Evolutionary conservation across 1,139 yeast species (phyloP).

Genomic region (Saccharomyces pastorianus): DNA sequence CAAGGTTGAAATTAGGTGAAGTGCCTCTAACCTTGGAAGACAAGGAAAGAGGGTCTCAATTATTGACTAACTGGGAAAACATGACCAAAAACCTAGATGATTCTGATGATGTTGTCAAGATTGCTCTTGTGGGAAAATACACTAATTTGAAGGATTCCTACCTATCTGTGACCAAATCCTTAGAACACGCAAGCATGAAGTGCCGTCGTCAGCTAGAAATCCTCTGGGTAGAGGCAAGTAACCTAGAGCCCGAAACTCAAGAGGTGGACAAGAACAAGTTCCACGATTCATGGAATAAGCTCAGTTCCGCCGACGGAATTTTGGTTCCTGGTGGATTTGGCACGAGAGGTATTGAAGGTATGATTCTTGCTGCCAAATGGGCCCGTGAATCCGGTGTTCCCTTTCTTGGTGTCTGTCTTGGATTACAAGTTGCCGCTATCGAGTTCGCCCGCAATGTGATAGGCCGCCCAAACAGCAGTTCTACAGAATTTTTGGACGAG

Average conservation of each 20-base stretch:
- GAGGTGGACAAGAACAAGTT: conserved; percentile 60
- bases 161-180: conserved; percentile 85
- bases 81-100: conserved; percentile 73
- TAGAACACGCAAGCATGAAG: conserved; percentile 91
- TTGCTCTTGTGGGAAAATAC: conserved; percentile 95
- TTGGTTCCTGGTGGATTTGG: conserved; percentile 99
- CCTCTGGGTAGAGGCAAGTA: conserved; percentile 93
- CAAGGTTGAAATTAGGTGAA: conserved; percentile 51
- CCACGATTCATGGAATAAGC: conserved; percentile 92
- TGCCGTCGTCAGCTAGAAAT: conserved; percentile 77
- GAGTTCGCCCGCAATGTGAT: conserved; percentile 82
- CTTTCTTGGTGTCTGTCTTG: conserved; percentile 93
- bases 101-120: conserved; percentile 78
- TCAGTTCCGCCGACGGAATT: conserved; percentile 94
- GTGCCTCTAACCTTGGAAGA: conserved; percentile 43
- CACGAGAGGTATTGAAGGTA: conserved; percentile 93
- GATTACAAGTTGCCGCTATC: conserved; percentile 94
- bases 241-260: conserved; percentile 70
- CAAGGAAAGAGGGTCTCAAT: conserved; percentile 52
- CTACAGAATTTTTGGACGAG: conserved; percentile 69
- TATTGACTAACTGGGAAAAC: conserved; percentile 71
- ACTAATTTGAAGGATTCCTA: conserved; percentile 92
- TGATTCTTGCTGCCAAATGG: conserved; percentile 95
- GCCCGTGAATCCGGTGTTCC: conserved; percentile 94
- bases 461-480: conserved; percentile 61